These are phyloP conservation scores for Penicillium frequentans DNA, from an alignment of 2,329 filamentous ascomycete genomes.

Conservation along the genomic window DNA sequence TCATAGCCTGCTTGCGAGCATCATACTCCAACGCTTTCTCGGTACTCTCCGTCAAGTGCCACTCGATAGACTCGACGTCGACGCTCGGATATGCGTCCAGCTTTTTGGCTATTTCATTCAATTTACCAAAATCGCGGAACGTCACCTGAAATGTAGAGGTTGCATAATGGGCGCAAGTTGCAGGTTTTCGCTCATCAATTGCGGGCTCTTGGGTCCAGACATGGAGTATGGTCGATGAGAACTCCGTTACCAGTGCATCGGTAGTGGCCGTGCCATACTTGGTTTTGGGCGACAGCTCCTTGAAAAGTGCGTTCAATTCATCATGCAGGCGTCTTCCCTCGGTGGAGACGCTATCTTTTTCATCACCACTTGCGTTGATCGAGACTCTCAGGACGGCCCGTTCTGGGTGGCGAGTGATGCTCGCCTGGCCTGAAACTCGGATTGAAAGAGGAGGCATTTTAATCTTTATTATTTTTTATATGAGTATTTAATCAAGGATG, in stretches of 20 bases:
- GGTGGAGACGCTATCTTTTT: constrained; percentile 7
- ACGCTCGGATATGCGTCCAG: constrained; percentile 21
- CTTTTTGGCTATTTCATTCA: constrained; percentile 19
- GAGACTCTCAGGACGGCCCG: constrained; percentile 9
- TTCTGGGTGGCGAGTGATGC: constrained; percentile 15
- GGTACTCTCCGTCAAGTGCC: constrained; percentile 26
- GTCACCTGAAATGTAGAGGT: constrained; percentile 17
- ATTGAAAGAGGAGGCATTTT: constrained; percentile 20
- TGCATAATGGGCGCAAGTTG: constrained; percentile 15
- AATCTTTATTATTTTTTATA: too few relatives aligned
- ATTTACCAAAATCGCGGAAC: constrained; percentile 25
- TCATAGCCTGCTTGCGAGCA: constrained; percentile 22
- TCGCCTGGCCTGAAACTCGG: constrained; percentile 12
- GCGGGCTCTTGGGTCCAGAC: not conserved
- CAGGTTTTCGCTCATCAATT: constrained; percentile 1
- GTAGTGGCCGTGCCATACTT: constrained; percentile 4
- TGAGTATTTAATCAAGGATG: not conserved
- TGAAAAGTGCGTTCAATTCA: constrained; percentile 11
- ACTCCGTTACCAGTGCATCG: constrained; percentile 21
- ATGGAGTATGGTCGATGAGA: constrained; percentile 13
- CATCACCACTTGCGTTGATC: constrained; percentile 7
- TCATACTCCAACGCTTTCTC: constrained; percentile 17
- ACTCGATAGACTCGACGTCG: constrained; percentile 22
- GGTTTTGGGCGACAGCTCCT: constrained; percentile 9
- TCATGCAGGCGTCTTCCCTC: constrained; percentile 11